phyloP scores from a whole-genome alignment of 2,329 filamentous ascomycete genomes.

The Aureobasidium sp. region DNA sequence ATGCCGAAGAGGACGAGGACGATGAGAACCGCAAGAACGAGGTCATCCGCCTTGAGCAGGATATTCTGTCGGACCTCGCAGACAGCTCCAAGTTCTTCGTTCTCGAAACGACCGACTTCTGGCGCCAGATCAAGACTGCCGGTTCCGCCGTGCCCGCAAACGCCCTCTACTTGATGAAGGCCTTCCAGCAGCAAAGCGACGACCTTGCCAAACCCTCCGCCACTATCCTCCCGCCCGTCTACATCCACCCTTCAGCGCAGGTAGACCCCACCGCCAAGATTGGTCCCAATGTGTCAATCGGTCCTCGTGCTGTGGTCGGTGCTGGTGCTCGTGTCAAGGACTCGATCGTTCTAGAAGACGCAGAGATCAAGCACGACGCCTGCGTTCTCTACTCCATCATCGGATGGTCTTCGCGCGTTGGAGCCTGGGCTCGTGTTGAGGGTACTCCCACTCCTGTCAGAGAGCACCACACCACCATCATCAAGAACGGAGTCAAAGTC shows the following conservation, averaged over 20 bases:
- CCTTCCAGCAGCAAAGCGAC: slow-evolving; percentile 70
- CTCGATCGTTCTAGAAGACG: slow-evolving; percentile 88
- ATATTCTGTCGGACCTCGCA: slow-evolving; percentile 89
- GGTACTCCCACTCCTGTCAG: slow-evolving; percentile 80
- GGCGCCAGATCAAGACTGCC: slow-evolving; percentile 99
- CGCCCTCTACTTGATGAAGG: slow-evolving; percentile 91
- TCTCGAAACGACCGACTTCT: slow-evolving; percentile 97
- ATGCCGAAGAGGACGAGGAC: slow-evolving; percentile 53
- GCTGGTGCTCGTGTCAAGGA: slow-evolving; percentile 91
- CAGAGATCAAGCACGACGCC: slow-evolving; percentile 92
- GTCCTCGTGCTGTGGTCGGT: slow-evolving; percentile 76
- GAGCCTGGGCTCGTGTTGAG: slow-evolving; percentile 97
- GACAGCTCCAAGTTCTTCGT: slow-evolving; percentile 98
- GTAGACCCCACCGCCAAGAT: slow-evolving; percentile 95
- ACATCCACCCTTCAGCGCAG: slow-evolving; percentile 83
- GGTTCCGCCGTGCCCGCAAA: slow-evolving; percentile 95
- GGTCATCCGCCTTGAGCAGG: slow-evolving; percentile 90
- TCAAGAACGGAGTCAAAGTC: slow-evolving; percentile 98
- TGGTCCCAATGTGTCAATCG: slow-evolving; percentile 92
- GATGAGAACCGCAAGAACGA: slow-evolving; percentile 71
- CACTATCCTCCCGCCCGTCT: slow-evolving; percentile 85
- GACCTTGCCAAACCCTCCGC: slow-evolving; percentile 78
- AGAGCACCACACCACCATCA: slow-evolving; percentile 86
- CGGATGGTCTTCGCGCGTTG: slow-evolving; percentile 91
- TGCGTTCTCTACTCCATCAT: slow-evolving; percentile 95